phyloP scores from a whole-genome alignment of 1,139 yeast genomes.

The Nakaseomyces uthaithaninus region DNA sequence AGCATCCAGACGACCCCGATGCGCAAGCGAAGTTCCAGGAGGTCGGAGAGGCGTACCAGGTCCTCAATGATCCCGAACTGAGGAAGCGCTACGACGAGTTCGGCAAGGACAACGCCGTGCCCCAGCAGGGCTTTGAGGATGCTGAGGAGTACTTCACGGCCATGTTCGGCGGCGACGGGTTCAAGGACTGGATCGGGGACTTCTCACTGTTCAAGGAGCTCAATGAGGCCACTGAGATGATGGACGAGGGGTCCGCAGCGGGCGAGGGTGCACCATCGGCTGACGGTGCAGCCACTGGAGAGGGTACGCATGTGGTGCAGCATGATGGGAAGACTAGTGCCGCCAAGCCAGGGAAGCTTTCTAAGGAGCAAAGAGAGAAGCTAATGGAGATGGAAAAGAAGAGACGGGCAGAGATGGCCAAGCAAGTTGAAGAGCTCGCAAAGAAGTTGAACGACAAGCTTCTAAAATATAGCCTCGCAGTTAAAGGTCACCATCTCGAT shows the following conservation, averaged over 20 bases:
- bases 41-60: constrained; percentile 66
- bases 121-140: constrained; percentile 62
- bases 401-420: constrained; percentile 45
- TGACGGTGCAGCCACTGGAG: constrained; percentile 7
- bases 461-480: constrained; percentile 30
- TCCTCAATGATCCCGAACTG: constrained; percentile 50
- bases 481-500: constrained; percentile 32
- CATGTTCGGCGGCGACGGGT: constrained; percentile 74
- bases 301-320: constrained; percentile 12
- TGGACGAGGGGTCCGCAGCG: constrained; percentile 25
- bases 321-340: constrained; percentile 18
- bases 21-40: constrained; percentile 63
- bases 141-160: constrained; percentile 60
- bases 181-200: constrained; percentile 70
- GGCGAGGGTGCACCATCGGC: constrained; percentile 6
- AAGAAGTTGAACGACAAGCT: constrained; percentile 40
- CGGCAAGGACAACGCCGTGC: constrained; percentile 61
- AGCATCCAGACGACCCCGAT: constrained; percentile 76
- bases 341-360: constrained; percentile 31
- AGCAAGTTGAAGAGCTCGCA: constrained; percentile 48
- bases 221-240: constrained; percentile 48
- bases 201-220: constrained; percentile 54
- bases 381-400: constrained; percentile 47
- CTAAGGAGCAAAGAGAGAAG: constrained; percentile 49
- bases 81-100: constrained; percentile 56